A percentile compares a stretch with the other conserved stretches of the same genome.
phyloP scores from a whole-genome alignment of 805 yeast species.

The Ogataea pilisensis region DNA sequence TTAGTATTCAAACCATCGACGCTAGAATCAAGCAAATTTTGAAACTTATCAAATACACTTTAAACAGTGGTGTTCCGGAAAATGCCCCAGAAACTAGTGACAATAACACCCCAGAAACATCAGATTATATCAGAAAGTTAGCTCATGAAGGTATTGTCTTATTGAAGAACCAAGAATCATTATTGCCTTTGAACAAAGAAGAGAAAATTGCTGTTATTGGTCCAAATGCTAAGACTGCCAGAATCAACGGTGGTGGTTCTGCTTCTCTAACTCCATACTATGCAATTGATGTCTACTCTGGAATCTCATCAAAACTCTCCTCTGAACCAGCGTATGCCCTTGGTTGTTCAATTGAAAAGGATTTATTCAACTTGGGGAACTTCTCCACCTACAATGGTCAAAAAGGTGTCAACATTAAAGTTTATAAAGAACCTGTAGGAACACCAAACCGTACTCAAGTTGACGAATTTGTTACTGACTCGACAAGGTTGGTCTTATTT shows the following conservation, averaged over 20 bases:
- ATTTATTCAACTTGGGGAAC: slow-evolving; percentile 14
- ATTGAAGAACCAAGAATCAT: slow-evolving; percentile 46
- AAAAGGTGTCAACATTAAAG: slow-evolving; percentile 27
- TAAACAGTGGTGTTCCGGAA: slow-evolving; percentile 40
- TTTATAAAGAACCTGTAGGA: slow-evolving; percentile 27
- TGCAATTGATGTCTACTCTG: slow-evolving; percentile 13
- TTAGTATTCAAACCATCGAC: slow-evolving; percentile 40
- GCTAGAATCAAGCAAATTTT: slow-evolving; percentile 48
- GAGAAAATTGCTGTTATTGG: slow-evolving; percentile 53
- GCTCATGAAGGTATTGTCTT: slow-evolving; percentile 53
- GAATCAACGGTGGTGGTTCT: slow-evolving; percentile 61
- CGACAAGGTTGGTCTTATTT: slow-evolving; percentile 16
- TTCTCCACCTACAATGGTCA: slow-evolving; percentile 16
- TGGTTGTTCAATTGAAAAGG: slow-evolving; percentile 30
- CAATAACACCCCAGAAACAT: slow-evolving; percentile 48
- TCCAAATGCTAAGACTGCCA: slow-evolving; percentile 49
- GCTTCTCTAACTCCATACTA: slow-evolving; percentile 37
- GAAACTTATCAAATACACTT: slow-evolving; percentile 41
- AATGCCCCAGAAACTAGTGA: slow-evolving; percentile 34
- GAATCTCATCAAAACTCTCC: slow-evolving; percentile 20
- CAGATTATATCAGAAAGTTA: slow-evolving; percentile 37
- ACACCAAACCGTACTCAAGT: slow-evolving; percentile 22
- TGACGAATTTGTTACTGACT: slow-evolving; percentile 24
- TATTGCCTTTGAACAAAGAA: slow-evolving; percentile 43
- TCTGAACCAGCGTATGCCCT: slow-evolving; percentile 27